Evolutionary conservation across 1,284 basidiomycete genomes (phyloP).

Genomic region (Retiboletus flavoniger): DNA sequence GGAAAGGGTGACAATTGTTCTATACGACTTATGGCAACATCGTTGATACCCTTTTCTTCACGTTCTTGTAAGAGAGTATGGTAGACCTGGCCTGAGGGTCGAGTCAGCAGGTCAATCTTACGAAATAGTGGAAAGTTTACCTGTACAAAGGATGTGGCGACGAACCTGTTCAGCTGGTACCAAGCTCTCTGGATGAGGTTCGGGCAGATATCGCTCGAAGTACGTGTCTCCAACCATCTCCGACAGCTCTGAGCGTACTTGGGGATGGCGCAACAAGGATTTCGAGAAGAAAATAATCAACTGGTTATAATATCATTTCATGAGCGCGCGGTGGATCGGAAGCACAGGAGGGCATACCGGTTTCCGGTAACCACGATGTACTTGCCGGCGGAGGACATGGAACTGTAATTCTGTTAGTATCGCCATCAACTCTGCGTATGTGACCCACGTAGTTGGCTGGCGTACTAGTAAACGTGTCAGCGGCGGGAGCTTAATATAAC

Average conservation of each 20-base stretch:
- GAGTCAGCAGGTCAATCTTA: conserved; percentile 5
- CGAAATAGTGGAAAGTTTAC: conserved; percentile 33
- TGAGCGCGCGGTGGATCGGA: neutral
- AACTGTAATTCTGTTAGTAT: conserved; percentile 48
- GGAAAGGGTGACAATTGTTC: conserved; percentile 97
- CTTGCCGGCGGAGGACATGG: conserved; percentile 94
- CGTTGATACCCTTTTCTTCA: conserved; percentile 85
- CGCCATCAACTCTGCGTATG: neutral
- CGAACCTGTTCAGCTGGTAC: conserved; percentile 84
- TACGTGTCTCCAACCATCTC: conserved; percentile 89
- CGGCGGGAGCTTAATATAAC: neutral
- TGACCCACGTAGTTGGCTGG: conserved; percentile 80
- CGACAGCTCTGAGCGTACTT: conserved; percentile 80
- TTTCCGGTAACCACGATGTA: conserved; percentile 95
- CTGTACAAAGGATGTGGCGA: conserved; percentile 87
- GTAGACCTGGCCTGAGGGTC: conserved; percentile 83
- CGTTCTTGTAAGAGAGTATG: conserved; percentile 86
- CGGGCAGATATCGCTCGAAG: conserved; percentile 94
- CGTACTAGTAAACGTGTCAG: conserved; percentile 50
- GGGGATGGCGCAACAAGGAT: conserved; percentile 89
- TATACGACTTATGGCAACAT: conserved; percentile 90
- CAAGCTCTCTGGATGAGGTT: conserved; percentile 69
- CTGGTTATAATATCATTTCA: conserved; percentile 34
- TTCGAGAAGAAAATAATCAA: conserved; percentile 97
- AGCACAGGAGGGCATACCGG: conserved; percentile 51